Conservation (phyloP, 2,329 filamentous ascomycete genomes). For the Clarireedia hainanense region DNA sequence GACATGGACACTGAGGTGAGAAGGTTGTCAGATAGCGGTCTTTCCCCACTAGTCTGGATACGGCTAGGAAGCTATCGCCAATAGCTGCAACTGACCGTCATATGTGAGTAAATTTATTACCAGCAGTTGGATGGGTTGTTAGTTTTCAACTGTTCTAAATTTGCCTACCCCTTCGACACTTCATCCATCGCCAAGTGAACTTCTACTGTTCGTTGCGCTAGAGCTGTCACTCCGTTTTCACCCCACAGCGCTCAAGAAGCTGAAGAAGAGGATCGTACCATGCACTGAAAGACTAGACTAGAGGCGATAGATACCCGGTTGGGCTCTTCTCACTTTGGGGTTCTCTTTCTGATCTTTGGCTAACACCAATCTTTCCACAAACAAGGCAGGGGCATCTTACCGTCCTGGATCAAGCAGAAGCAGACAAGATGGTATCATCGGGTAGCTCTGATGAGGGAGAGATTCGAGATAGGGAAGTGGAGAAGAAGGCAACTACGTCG, state of each 20-base stretch:
- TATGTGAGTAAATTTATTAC: slow-evolving; percentile 5
- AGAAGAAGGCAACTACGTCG: slow-evolving; percentile 94
- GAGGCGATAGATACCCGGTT: slow-evolving; percentile 31
- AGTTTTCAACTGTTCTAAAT: neutral
- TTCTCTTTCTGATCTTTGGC: slow-evolving; percentile 28
- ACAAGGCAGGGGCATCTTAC: slow-evolving; percentile 28
- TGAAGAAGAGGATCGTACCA: slow-evolving; percentile 8
- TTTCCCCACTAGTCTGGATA: neutral
- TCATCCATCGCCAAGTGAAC: neutral
- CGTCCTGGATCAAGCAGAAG: slow-evolving; percentile 20
- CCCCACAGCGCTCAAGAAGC: neutral
- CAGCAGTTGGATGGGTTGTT: neutral
- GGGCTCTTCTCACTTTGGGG: slow-evolving; percentile 32
- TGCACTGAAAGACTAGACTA: slow-evolving; percentile 26
- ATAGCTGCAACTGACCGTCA: slow-evolving; percentile 7
- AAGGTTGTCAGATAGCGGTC: too few species aligned
- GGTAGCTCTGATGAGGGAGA: slow-evolving; percentile 80
- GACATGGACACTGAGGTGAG: neutral
- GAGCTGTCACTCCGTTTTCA: neutral
- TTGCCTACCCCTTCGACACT: neutral
- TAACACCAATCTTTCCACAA: slow-evolving; percentile 28
- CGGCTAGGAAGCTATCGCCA: neutral
- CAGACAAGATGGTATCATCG: slow-evolving; percentile 39
- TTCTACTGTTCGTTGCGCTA: neutral
- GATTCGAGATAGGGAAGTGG: slow-evolving; percentile 67